Evolutionary conservation across 1,284 basidiomycete genomes (phyloP).

Genomic region (Microbotryum saponariae): DNA sequence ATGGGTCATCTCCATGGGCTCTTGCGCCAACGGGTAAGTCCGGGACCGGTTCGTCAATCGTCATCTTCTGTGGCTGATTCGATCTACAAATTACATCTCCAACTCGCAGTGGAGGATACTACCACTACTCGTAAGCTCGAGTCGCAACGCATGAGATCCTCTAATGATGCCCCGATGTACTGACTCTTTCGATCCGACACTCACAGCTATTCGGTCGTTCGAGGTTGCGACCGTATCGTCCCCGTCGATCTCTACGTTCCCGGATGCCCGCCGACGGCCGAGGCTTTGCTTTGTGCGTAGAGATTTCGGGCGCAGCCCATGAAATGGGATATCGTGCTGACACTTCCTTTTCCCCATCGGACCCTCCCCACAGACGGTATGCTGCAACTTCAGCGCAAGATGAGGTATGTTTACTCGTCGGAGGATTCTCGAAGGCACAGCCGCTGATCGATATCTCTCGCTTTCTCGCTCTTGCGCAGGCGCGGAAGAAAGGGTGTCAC

Average conservation of each 20-base stretch:
- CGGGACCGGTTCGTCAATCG: constrained; percentile 4
- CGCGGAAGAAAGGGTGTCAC: not conserved
- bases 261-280: constrained; percentile 74
- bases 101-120: constrained; percentile 21
- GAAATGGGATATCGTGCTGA: not conserved
- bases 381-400: constrained; percentile 76
- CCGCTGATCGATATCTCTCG: too few relatives aligned
- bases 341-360: constrained; percentile 43
- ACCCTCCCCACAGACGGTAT: constrained; percentile 36
- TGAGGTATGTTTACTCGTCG: constrained; percentile 49
- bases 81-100: too few relatives aligned
- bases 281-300: constrained; percentile 58
- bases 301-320: constrained; percentile 27
- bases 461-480: not conserved
- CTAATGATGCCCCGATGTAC: not conserved
- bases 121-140: constrained; percentile 46
- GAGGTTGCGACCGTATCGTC: constrained; percentile 98
- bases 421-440: not conserved
- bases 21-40: constrained; percentile 92
- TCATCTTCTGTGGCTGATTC: constrained; percentile 7
- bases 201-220: constrained; percentile 77
- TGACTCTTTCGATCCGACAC: constrained; percentile 45
- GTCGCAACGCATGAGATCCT: too few relatives aligned
- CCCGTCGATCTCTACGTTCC: constrained; percentile 94
- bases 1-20: constrained; percentile 99